Conservation (phyloP, 176 grass and related monocot species). For the Oryza longistaminata region DNA sequence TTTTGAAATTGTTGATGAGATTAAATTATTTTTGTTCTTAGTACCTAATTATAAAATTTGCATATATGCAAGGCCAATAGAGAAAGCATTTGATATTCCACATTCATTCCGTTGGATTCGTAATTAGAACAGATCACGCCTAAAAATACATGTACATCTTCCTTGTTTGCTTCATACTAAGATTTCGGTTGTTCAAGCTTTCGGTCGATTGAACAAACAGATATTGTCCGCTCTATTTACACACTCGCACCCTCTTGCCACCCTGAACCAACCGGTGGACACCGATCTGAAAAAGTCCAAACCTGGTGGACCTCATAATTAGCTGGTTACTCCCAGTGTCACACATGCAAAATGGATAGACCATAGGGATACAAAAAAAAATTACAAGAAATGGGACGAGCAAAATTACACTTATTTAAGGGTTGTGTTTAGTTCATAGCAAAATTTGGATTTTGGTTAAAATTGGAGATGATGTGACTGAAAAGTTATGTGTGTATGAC, state of each 20-base stretch:
- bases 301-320: constrained; percentile 51
- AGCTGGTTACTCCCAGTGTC: constrained; percentile 38
- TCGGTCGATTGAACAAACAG: background rate
- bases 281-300: constrained; percentile 39
- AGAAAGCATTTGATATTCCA: background rate
- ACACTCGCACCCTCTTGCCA: background rate
- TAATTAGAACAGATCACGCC: background rate
- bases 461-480: too few species aligned
- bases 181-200: background rate
- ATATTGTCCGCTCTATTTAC: background rate
- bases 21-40: background rate
- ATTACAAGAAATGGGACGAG: background rate
- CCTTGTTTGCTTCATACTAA: background rate
- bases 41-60: background rate
- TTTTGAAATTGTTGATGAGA: background rate
- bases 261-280: constrained; percentile 24
- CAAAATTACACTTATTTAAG: background rate
- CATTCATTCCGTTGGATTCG: background rate
- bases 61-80: background rate
- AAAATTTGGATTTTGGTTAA: too few species aligned
- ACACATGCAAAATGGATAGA: constrained; percentile 43
- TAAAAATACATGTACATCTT: background rate
- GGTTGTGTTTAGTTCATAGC: too few species aligned
- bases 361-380: background rate
- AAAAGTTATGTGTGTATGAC: too few species aligned